A percentile compares a stretch with the other conserved stretches of the same genome.
Evolutionary conservation across 2,329 filamentous ascomycete genomes (phyloP).

Genomic region (Cladosporium sp.): DNA sequence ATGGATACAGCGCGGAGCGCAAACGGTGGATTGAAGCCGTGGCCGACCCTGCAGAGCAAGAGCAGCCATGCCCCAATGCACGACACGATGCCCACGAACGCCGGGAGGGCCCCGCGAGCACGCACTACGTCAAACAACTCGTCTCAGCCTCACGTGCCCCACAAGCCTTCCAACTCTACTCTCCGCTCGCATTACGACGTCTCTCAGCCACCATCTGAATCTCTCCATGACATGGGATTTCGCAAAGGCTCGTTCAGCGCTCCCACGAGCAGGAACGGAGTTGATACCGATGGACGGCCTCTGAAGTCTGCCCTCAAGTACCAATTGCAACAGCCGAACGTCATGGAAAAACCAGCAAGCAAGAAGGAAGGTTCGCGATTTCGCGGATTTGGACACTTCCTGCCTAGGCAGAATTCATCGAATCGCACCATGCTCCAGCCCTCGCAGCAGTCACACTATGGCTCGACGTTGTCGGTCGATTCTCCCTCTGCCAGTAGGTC

Average conservation of each 20-base stretch:
- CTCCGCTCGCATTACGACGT: slow-evolving; percentile 34
- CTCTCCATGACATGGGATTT: slow-evolving; percentile 38
- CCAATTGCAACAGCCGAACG: slow-evolving; percentile 1
- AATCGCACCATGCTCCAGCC: slow-evolving; percentile 20
- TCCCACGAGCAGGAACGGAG: slow-evolving; percentile 17
- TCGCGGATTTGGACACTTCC: slow-evolving; percentile 7
- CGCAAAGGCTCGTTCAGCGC: slow-evolving; percentile 31
- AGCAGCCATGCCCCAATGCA: slow-evolving; percentile 5
- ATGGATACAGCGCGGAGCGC: slow-evolving; percentile 7
- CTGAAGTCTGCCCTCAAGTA: slow-evolving; percentile 13
- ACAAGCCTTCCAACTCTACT: slow-evolving; percentile 4
- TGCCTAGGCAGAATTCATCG: slow-evolving; percentile 1
- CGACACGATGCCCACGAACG: neutral
- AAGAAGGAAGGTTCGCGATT: slow-evolving; percentile 20
- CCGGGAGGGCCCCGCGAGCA: neutral
- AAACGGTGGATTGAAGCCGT: slow-evolving; percentile 12
- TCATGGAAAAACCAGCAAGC: slow-evolving; percentile 7
- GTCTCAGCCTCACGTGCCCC: neutral
- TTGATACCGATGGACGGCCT: slow-evolving; percentile 12
- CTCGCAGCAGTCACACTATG: slow-evolving; percentile 14
- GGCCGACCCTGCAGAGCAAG: slow-evolving; percentile 11
- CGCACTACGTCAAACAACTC: neutral
- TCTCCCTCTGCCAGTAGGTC: slow-evolving; percentile 5
- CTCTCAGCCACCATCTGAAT: slow-evolving; percentile 41
- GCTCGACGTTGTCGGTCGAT: slow-evolving; percentile 1